Conservation (phyloP, 1,284 basidiomycete genomes). For the Ganoderma resinaceum region DNA sequence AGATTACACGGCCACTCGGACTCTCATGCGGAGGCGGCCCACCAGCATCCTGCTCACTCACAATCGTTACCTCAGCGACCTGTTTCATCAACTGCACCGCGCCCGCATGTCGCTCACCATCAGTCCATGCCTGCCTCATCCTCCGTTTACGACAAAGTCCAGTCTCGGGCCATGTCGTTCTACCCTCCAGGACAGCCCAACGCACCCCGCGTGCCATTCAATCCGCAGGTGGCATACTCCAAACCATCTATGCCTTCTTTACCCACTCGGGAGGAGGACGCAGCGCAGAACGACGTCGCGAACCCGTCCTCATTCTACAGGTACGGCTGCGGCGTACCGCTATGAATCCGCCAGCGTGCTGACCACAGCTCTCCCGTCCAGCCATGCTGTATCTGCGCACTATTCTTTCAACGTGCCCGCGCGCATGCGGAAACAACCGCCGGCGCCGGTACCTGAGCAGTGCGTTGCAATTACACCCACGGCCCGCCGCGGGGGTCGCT, state of each 20-base stretch:
- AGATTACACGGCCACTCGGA: not conserved
- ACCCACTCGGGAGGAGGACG: conserved; percentile 20
- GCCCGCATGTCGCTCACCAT: conserved; percentile 11
- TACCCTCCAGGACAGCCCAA: conserved; percentile 19
- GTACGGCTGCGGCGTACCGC: conserved; percentile 41
- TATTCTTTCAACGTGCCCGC: conserved; percentile 25
- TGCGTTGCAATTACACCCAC: conserved; percentile 1
- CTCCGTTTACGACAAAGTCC: not conserved
- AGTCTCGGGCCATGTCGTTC: conserved; percentile 13
- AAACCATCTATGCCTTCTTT: conserved; percentile 24
- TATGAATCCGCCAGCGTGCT: not conserved
- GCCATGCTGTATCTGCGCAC: conserved; percentile 36
- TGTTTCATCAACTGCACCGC: conserved; percentile 7
- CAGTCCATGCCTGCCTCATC: conserved; percentile 13
- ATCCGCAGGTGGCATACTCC: conserved; percentile 58
- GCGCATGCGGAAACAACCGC: conserved; percentile 16
- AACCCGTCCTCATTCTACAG: conserved; percentile 62
- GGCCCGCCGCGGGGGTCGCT: not conserved
- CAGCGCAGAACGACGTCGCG: conserved; percentile 26
- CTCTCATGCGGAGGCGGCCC: conserved; percentile 4
- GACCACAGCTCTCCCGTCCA: conserved; percentile 12
- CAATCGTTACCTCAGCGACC: conserved; percentile 15
- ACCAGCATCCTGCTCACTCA: conserved; percentile 14
- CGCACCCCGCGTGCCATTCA: conserved; percentile 39
- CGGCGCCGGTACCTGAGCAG: conserved; percentile 14